Evolutionary conservation across 176 grass and related monocot genomes (phyloP).

Genomic region (Ananas comosus): DNA sequence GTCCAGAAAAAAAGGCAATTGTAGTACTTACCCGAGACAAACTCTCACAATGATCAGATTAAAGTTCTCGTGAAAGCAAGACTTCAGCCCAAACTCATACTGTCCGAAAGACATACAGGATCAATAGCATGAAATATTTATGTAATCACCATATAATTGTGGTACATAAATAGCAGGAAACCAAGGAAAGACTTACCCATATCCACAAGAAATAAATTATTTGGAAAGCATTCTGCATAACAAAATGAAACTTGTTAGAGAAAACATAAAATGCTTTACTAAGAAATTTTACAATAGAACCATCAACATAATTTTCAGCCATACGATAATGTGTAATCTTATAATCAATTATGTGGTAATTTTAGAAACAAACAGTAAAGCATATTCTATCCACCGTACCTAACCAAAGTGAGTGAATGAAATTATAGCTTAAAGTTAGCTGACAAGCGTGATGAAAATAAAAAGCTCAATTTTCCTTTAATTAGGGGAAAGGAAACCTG

Average conservation of each 20-base stretch:
- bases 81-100: slow-evolving; percentile 90
- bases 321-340: not conserved
- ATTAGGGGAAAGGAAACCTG: slow-evolving; percentile 25
- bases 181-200: slow-evolving; percentile 37
- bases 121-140: not conserved
- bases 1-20: not conserved
- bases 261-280: not conserved
- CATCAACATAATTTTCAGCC: not conserved
- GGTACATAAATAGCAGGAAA: not conserved
- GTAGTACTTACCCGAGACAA: slow-evolving; percentile 58
- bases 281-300: not conserved
- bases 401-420: not conserved
- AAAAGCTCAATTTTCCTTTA: not conserved
- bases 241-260: slow-evolving; percentile 5
- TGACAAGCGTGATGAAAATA: not conserved
- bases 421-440: not conserved
- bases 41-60: slow-evolving; percentile 45
- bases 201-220: slow-evolving; percentile 99
- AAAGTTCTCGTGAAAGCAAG: slow-evolving; percentile 76
- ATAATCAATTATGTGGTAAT: not conserved
- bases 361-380: not conserved
- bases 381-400: not conserved
- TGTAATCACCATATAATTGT: not conserved
- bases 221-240: slow-evolving; percentile 77
- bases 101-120: slow-evolving; percentile 19